Evolutionary conservation across 2,329 filamentous ascomycete species (phyloP).

Genomic region (Periconia sp.): DNA sequence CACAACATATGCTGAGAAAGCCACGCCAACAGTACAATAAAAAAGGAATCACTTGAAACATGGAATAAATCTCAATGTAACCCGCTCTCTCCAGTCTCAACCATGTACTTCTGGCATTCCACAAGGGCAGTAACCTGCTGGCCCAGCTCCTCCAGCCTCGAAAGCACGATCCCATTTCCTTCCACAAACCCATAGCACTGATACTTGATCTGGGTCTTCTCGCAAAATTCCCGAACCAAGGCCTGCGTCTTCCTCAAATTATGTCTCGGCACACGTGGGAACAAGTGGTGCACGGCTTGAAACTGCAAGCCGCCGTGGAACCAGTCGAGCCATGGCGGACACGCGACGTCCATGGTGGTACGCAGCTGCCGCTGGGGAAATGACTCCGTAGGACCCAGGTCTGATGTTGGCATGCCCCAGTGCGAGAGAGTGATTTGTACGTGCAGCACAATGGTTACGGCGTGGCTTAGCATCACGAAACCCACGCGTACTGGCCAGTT

Average conservation of each 20-base stretch:
- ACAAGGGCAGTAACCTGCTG: slow-evolving; percentile 67
- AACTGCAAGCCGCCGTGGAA: slow-evolving; percentile 89
- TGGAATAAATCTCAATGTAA: slow-evolving; percentile 25
- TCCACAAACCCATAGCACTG: slow-evolving; percentile 82
- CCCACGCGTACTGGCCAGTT: slow-evolving; percentile 67
- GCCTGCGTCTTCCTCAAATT: slow-evolving; percentile 76
- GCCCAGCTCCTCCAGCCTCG: slow-evolving; percentile 74
- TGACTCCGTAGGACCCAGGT: slow-evolving; percentile 80
- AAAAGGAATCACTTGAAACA: too few species aligned
- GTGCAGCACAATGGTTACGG: slow-evolving; percentile 79
- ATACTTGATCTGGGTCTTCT: slow-evolving; percentile 81
- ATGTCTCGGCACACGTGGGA: slow-evolving; percentile 79
- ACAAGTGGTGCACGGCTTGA: slow-evolving; percentile 85
- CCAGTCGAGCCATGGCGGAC: slow-evolving; percentile 84
- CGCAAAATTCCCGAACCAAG: slow-evolving; percentile 78
- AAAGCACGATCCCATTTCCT: slow-evolving; percentile 79
- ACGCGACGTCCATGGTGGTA: slow-evolving; percentile 93
- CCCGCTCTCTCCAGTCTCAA: slow-evolving; percentile 41
- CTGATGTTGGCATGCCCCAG: slow-evolving; percentile 89
- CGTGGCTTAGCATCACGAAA: slow-evolving; percentile 79
- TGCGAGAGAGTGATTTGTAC: slow-evolving; percentile 90
- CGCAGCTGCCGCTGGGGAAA: slow-evolving; percentile 90
- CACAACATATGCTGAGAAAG: neutral
- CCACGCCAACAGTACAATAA: neutral
- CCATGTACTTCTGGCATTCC: slow-evolving; percentile 43